Conservation (phyloP, 805 yeast genomes). For the Cyberlindnera euphorbiiphila region DNA sequence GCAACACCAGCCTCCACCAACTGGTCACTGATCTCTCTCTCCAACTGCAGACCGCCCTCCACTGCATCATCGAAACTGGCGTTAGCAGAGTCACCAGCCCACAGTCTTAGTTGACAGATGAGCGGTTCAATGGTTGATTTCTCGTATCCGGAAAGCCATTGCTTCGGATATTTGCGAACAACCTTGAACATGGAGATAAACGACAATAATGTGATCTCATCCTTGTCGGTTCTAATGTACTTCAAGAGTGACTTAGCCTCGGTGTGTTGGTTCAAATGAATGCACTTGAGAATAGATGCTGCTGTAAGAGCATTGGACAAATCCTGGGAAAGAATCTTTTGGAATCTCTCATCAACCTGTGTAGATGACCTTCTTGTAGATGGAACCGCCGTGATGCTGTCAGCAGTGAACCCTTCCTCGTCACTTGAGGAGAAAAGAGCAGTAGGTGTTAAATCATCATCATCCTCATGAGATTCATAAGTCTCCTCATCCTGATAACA, state of each 20-base stretch:
- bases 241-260: slow-evolving; percentile 19
- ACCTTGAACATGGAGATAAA: slow-evolving; percentile 27
- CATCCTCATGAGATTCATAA: slow-evolving; percentile 5
- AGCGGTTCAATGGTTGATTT: slow-evolving; percentile 21
- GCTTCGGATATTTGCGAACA: slow-evolving; percentile 25
- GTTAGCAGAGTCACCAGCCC: slow-evolving; percentile 29
- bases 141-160: slow-evolving; percentile 21
- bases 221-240: slow-evolving; percentile 19
- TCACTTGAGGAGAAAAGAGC: not conserved
- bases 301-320: slow-evolving; percentile 25
- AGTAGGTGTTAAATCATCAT: slow-evolving; percentile 5
- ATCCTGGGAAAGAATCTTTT: slow-evolving; percentile 23
- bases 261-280: slow-evolving; percentile 15
- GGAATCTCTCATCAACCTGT: slow-evolving; percentile 17
- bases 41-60: slow-evolving; percentile 24
- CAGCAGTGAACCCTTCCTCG: slow-evolving; percentile 9
- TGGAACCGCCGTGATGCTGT: slow-evolving; percentile 4
- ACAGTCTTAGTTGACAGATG: slow-evolving; percentile 25
- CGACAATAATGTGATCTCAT: slow-evolving; percentile 25
- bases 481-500: no score
- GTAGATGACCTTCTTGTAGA: slow-evolving; percentile 7
- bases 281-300: slow-evolving; percentile 23
- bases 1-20: slow-evolving; percentile 27
- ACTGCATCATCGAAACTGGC: slow-evolving; percentile 23
- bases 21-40: slow-evolving; percentile 30